phyloP scores from a whole-genome alignment of 805 yeast species.

The Ogataea naganishii region DNA sequence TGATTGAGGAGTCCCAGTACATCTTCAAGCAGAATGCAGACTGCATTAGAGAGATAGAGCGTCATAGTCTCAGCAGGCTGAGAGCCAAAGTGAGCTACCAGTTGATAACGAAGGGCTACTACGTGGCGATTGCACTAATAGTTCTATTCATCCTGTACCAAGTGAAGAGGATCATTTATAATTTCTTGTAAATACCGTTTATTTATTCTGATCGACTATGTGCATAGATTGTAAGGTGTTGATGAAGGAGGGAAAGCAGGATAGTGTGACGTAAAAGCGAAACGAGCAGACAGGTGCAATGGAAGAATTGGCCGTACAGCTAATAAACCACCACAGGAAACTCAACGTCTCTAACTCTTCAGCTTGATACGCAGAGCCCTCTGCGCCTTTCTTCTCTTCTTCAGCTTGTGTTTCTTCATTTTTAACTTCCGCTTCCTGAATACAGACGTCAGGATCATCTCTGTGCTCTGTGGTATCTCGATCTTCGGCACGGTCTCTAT shows the following conservation, averaged over 20 bases:
- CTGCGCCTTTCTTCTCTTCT: conserved; percentile 94
- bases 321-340: no score
- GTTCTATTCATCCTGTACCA: conserved; percentile 25
- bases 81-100: conserved; percentile 47
- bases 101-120: conserved; percentile 43
- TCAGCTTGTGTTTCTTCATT: conserved; percentile 96
- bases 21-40: conserved; percentile 56
- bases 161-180: conserved; percentile 24
- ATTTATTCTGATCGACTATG: no score
- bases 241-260: no score
- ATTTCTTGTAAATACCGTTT: no score
- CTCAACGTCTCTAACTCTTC: conserved; percentile 29
- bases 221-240: no score
- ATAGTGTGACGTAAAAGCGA: no score
- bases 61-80: conserved; percentile 51
- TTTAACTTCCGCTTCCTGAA: conserved; percentile 81
- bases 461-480: conserved; percentile 4
- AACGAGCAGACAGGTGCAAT: no score
- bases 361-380: conserved; percentile 70
- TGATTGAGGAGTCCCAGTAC: conserved; percentile 58
- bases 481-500: conserved; percentile 2
- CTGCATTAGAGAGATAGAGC: conserved; percentile 60
- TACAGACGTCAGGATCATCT: conserved; percentile 54
- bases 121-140: conserved; percentile 27
- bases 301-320: no score